Percentiles rank a stretch among this genome's conserved stretches.
These are phyloP conservation scores for Kurtzmaniella quercitrusa DNA, from an alignment of 1,139 yeast species.

Conservation along the genomic window DNA sequence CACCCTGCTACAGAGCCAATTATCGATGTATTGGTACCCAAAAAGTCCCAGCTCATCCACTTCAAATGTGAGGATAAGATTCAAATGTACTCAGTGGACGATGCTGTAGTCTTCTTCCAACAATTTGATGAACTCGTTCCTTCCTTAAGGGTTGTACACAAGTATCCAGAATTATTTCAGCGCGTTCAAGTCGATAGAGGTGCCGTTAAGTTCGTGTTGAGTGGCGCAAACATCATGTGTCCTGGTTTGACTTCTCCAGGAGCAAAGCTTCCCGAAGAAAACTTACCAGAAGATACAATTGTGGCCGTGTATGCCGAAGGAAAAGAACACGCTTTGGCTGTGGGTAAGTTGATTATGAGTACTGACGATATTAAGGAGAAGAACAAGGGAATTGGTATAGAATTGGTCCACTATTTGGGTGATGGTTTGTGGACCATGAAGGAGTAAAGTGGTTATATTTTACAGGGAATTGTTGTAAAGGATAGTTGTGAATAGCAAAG, in stretches of 20 bases:
- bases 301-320: slow-evolving; percentile 92
- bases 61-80: slow-evolving; percentile 89
- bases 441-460: background rate
- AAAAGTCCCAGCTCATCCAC: slow-evolving; percentile 79
- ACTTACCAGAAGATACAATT: slow-evolving; percentile 59
- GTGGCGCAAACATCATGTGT: slow-evolving; percentile 97
- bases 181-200: slow-evolving; percentile 91
- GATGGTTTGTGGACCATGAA: slow-evolving; percentile 78
- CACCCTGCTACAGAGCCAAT: slow-evolving; percentile 70
- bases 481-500: too few relatives aligned
- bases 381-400: slow-evolving; percentile 90
- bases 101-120: slow-evolving; percentile 74
- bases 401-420: slow-evolving; percentile 78
- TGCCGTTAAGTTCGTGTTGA: slow-evolving; percentile 88
- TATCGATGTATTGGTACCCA: slow-evolving; percentile 82
- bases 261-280: slow-evolving; percentile 74
- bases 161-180: slow-evolving; percentile 79
- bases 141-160: slow-evolving; percentile 71
- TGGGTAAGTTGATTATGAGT: slow-evolving; percentile 83
- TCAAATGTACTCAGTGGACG: slow-evolving; percentile 70
- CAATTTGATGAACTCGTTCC: slow-evolving; percentile 85
- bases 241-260: slow-evolving; percentile 95
- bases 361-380: slow-evolving; percentile 81
- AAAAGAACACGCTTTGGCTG: slow-evolving; percentile 84
- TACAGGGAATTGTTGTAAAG: background rate